Evolutionary conservation across 805 yeast genomes (phyloP), one percentile per base, ranked within the genome.

Genomic region (Hanseniaspora clermontiae): DNA sequence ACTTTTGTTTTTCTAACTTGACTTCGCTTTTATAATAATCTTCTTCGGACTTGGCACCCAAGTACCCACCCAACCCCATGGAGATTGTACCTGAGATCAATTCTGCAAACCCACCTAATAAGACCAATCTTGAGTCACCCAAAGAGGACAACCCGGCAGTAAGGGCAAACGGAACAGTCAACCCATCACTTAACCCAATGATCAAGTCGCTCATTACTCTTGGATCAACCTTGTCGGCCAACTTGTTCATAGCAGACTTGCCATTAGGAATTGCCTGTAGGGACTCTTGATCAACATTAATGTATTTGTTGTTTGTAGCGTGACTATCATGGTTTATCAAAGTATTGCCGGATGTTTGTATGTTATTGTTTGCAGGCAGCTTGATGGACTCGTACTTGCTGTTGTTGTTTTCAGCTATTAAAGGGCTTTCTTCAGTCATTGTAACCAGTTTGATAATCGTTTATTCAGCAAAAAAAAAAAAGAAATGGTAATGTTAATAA

Each of bases 41-140:
- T 27, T 76, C 72, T 72, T 91, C 98, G 14, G 90, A 81, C 68
- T 84, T 84, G 45, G 98, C 98, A 34, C 97, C 98, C 57, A 91
- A 75, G 69, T 80, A 91, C 34, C 98, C 98, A 58, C 98, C 98
- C 56, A 91, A 79, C 9, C 98, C 97, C 98, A 91, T 91, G 32
- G 95, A 85, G 54, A 91, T 90, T 47, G 97, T 95, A 50, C 98
- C 98, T 6, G 96, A 86, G 3, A 91, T 95, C 62, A 91, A 79
- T 73, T 91, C 98, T 10, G 97, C 97, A 78, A 91, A 80, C 27
- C 97, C 98, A 76, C 97, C 98, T 31, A 97, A 89, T 59, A 91
- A 89, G 52, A 91, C 98, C 60, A 91, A 77, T 68, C 80, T 84
- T 17, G 96, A 74, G 68, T 87, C 86, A 54, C 98, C 98, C 54